Evolutionary conservation across 2,329 filamentous ascomycete genomes (phyloP).

Genomic region (Phyllosticta capitalensis): DNA sequence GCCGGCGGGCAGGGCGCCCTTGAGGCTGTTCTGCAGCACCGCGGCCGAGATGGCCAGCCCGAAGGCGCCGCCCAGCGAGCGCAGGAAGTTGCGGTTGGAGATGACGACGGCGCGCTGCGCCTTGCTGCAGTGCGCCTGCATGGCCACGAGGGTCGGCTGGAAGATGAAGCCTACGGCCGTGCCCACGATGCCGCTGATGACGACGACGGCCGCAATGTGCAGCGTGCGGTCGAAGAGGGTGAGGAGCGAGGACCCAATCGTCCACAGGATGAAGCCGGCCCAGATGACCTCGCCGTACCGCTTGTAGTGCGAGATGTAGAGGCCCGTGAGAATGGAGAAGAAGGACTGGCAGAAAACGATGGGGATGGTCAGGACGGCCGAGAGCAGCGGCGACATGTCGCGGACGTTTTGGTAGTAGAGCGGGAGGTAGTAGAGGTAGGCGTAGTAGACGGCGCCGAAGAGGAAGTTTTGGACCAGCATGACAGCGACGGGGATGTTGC

Average conservation of each 20-base stretch:
- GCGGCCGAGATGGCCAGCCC: constrained; percentile 50
- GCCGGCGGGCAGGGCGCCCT: constrained; percentile 6
- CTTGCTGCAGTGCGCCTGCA: constrained; percentile 43
- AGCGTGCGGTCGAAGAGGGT: constrained; percentile 40
- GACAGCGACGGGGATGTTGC: constrained; percentile 41
- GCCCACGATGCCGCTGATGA: constrained; percentile 41
- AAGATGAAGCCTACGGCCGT: constrained; percentile 40
- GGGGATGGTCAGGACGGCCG: constrained; percentile 43
- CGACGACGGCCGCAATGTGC: constrained; percentile 37
- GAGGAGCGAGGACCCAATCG: constrained; percentile 44
- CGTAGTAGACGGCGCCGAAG: constrained; percentile 51
- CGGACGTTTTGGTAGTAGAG: constrained; percentile 53
- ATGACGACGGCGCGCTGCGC: constrained; percentile 53
- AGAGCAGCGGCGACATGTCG: constrained; percentile 35
- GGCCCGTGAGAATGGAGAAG: constrained; percentile 42
- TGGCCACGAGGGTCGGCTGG: constrained; percentile 46
- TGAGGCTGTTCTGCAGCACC: constrained; percentile 27
- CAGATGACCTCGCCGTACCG: constrained; percentile 53
- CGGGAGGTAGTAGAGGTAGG: constrained; percentile 51
- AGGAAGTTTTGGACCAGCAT: constrained; percentile 52
- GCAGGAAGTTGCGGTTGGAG: constrained; percentile 53
- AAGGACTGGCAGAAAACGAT: constrained; percentile 40
- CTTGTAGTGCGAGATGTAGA: constrained; percentile 48
- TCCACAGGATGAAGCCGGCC: constrained; percentile 39
- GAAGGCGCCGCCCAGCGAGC: constrained; percentile 48